Base-by-base conservation (phyloP, 2,329 filamentous ascomycete species). In the Ceratocystis alfenasii region DNA sequence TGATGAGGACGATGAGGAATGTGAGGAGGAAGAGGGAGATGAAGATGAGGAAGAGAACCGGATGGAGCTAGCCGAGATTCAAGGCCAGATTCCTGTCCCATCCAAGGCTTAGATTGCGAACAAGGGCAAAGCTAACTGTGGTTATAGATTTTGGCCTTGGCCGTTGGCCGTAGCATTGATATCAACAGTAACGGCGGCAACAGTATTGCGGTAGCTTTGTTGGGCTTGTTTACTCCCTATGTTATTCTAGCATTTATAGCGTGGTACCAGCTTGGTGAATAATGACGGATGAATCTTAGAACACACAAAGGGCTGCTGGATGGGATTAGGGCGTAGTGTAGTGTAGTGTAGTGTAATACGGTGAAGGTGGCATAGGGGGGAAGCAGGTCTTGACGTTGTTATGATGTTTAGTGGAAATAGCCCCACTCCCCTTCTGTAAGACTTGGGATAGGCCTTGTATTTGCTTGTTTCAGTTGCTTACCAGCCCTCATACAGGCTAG, bases 1-100 rank as follows among this genome's bases (percentile, higher is more conserved):
- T 72, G 85, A 88, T 71, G 87, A 89, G 22, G 85, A 85, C 66
- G 80, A 83, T 6, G 83, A 80, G 59, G 25, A 33, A 6, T 59
- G 55, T 15, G 80, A 79, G 53, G 80, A 82, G 3, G 80, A 82
- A 59, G 80, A 83, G 1, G 85, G 87, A 33, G 87, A 90, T 5
- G 83, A 84, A 1, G 84, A 86, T 1, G 81, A 82, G 0, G 79
- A 80, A 0, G 76, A 76, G 15, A 78, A 79, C 33, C 69, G 75
- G 30, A 77, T 77, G 55, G 72, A 75, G 65, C 30, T 63, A n/a
- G 41, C 46, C 25, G 44, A 63, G 36, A 48, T 36, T 20, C 62
- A 63, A 48, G 62, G 62, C 15, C 45, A 63, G 28, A 63, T 63
- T 63, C 62, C 62, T 5, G 62, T 63, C 5, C 62, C 62, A 6